These are phyloP conservation scores for Amoeboradix gromovi DNA, from an alignment of 371 early-diverging fungal genomes.

Conservation along the genomic window DNA sequence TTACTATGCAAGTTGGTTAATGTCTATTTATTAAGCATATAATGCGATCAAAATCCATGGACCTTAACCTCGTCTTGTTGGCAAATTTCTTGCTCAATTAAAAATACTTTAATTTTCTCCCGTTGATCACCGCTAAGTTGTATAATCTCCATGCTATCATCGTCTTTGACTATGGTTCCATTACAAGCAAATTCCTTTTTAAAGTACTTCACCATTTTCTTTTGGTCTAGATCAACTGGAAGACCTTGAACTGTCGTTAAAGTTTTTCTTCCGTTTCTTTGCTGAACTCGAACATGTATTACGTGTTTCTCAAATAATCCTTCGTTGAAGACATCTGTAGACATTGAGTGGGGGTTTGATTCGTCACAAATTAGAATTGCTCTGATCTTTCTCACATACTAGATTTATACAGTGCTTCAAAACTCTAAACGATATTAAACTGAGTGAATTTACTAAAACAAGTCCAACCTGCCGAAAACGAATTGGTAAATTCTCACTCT, in stretches of 20 bases:
- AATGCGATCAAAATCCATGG: slow-evolving; percentile 62
- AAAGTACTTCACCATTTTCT: slow-evolving; percentile 64
- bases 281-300: slow-evolving; percentile 42
- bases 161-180: slow-evolving; percentile 69
- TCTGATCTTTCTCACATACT: too few species aligned
- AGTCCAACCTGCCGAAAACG: too few species aligned
- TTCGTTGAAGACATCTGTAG: not conserved
- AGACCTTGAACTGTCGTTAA: slow-evolving; percentile 76
- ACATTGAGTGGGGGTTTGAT: too few species aligned
- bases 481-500: too few species aligned
- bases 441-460: too few species aligned
- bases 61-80: slow-evolving; percentile 52
- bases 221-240: slow-evolving; percentile 51
- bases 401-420: too few species aligned
- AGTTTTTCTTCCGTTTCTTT: slow-evolving; percentile 87
- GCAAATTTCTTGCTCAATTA: slow-evolving; percentile 28
- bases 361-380: too few species aligned
- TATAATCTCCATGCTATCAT: slow-evolving; percentile 57
- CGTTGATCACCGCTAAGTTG: slow-evolving; percentile 89
- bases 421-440: too few species aligned
- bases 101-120: slow-evolving; percentile 43
- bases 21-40: too few species aligned
- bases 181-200: slow-evolving; percentile 89
- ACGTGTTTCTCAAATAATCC: not conserved
- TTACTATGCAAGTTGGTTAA: too few species aligned